phyloP scores from a whole-genome alignment of 1,284 basidiomycete species.

The Peniophora sp. region DNA sequence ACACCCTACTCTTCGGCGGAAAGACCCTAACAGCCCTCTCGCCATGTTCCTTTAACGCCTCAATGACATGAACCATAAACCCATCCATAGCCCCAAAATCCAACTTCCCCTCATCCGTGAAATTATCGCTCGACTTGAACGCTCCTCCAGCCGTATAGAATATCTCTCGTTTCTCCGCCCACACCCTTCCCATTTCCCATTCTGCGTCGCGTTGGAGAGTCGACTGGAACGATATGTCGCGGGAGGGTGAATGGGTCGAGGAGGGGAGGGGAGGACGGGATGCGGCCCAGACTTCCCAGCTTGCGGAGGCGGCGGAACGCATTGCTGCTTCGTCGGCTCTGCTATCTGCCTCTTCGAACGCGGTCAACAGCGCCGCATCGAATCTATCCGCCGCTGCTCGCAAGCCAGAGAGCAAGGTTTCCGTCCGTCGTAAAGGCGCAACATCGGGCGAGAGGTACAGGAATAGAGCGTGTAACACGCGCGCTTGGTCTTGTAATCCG shows the following conservation, averaged over 20 bases:
- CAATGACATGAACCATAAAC: constrained; percentile 72
- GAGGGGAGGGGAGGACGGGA: constrained; percentile 5
- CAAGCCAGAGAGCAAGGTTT: constrained; percentile 55
- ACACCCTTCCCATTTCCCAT: constrained; percentile 89
- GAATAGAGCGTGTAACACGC: constrained; percentile 60
- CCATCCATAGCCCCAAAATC: constrained; percentile 91
- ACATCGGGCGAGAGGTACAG: constrained; percentile 62
- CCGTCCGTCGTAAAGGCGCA: constrained; percentile 62
- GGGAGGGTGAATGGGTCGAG: not conserved
- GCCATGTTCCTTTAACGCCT: constrained; percentile 67
- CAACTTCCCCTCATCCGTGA: constrained; percentile 66
- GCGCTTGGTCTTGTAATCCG: constrained; percentile 43
- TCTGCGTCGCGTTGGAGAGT: constrained; percentile 30
- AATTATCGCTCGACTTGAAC: constrained; percentile 79
- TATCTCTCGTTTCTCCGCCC: constrained; percentile 92
- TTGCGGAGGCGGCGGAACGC: constrained; percentile 71
- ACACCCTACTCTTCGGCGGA: constrained; percentile 66
- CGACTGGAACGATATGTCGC: not conserved
- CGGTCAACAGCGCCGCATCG: constrained; percentile 74
- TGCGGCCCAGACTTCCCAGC: constrained; percentile 70
- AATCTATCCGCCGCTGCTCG: constrained; percentile 80
- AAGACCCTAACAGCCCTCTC: constrained; percentile 80
- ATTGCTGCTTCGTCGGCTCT: constrained; percentile 65
- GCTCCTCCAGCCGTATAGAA: constrained; percentile 72
- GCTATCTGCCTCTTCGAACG: constrained; percentile 79